Evolutionary conservation across 169 alveolate genomes (phyloP).

Genomic region (Plasmodium gallinaceum): DNA sequence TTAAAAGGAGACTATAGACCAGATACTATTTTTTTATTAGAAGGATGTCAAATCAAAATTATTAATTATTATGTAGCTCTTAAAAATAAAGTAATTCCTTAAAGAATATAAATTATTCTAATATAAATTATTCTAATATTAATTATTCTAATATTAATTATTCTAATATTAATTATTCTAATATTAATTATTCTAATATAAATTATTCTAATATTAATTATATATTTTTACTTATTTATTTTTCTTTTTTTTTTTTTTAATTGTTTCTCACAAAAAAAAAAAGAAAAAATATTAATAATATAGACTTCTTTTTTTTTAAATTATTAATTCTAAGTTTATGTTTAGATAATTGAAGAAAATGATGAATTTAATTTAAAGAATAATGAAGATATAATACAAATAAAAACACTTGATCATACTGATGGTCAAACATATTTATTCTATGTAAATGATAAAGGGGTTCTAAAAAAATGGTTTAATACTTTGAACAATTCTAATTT

Average conservation of each 20-base stretch:
- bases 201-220: too few relatives aligned
- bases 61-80: slow-evolving; percentile 49
- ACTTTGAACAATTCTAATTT: slow-evolving; percentile 29
- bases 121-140: too few relatives aligned
- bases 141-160: too few relatives aligned
- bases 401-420: slow-evolving; percentile 3
- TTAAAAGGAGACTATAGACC: slow-evolving; percentile 50
- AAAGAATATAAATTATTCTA: too few relatives aligned
- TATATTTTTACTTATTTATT: background rate
- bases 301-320: background rate
- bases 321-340: background rate
- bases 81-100: slow-evolving; percentile 45
- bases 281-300: background rate
- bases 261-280: too few relatives aligned
- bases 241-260: background rate
- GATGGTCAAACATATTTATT: slow-evolving; percentile 18
- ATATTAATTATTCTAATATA: too few relatives aligned
- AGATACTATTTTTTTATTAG: slow-evolving; percentile 29
- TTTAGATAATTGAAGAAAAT: slow-evolving; percentile 35
- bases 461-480: slow-evolving; percentile 37
- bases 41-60: slow-evolving; percentile 26
- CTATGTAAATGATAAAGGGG: slow-evolving; percentile 18
- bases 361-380: slow-evolving; percentile 14
- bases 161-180: too few relatives aligned
- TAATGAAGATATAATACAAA: slow-evolving; percentile 58